These are phyloP conservation scores for Nakazawaea wyomingensis DNA, from an alignment of 805 yeast genomes.

Conservation along the genomic window DNA sequence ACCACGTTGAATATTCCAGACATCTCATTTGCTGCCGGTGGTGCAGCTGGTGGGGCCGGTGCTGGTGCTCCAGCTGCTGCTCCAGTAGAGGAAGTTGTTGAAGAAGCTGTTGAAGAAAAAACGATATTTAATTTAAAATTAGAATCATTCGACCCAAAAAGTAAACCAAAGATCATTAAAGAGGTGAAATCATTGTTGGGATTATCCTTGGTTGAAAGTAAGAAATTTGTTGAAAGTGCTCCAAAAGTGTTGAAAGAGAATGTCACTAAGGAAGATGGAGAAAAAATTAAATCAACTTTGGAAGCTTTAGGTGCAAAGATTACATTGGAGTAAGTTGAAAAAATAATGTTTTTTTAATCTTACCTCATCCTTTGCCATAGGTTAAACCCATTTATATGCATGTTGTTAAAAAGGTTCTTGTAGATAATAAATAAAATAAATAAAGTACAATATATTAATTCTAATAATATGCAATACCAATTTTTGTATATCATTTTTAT, in stretches of 20 bases:
- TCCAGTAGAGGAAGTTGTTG: constrained; percentile 62
- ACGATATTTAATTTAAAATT: constrained; percentile 88
- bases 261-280: constrained; percentile 95
- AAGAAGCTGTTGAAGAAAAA: constrained; percentile 83
- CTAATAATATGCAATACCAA: too few relatives aligned
- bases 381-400: too few relatives aligned
- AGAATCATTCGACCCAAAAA: constrained; percentile 89
- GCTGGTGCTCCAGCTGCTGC: constrained; percentile 57
- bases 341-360: too few relatives aligned
- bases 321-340: constrained; percentile 58
- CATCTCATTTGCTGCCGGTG: constrained; percentile 76
- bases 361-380: background rate
- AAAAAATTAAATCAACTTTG: constrained; percentile 85
- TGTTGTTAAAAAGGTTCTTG: too few relatives aligned
- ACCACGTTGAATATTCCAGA: constrained; percentile 88
- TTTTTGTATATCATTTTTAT: too few relatives aligned
- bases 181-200: constrained; percentile 92
- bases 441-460: too few relatives aligned
- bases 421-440: too few relatives aligned
- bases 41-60: constrained; percentile 56
- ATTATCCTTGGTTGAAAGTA: constrained; percentile 90
- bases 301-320: constrained; percentile 96
- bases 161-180: constrained; percentile 96
- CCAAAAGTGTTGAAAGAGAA: constrained; percentile 95
- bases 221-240: constrained; percentile 96